Evolutionary conservation across 257 asterid species (phyloP).

Genomic region (Primulina tabacum): DNA sequence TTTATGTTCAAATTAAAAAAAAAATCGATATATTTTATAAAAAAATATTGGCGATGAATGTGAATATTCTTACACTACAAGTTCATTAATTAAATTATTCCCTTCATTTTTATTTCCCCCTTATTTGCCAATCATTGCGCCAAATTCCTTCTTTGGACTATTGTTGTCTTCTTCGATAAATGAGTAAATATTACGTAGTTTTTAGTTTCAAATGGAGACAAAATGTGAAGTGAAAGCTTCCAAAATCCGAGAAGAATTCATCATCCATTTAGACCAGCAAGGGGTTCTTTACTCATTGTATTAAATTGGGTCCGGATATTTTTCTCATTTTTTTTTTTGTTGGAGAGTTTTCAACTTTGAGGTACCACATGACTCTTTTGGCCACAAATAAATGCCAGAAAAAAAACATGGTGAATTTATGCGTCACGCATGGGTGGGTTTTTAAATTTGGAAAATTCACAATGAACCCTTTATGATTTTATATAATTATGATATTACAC

Average conservation of each 20-base stretch:
- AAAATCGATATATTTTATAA: too few relatives aligned
- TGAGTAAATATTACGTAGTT: constrained; percentile 23
- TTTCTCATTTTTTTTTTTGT: constrained; percentile 3
- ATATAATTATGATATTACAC: neutral
- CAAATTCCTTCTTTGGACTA: constrained; percentile 33
- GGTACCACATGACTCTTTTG: neutral
- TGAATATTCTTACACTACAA: neutral
- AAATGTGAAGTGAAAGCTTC: constrained; percentile 24
- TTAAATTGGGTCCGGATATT: neutral
- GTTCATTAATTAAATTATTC: neutral
- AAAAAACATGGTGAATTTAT: neutral
- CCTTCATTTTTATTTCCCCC: constrained; percentile 6
- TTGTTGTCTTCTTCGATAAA: constrained; percentile 36
- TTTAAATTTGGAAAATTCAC: neutral
- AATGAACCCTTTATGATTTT: neutral
- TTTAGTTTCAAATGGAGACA: constrained; percentile 25
- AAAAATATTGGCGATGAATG: neutral
- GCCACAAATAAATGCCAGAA: neutral
- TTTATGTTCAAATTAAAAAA: neutral
- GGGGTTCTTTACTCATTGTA: constrained; percentile 19
- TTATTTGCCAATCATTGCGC: constrained; percentile 29
- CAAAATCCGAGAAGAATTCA: constrained; percentile 34
- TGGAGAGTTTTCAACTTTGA: too few relatives aligned
- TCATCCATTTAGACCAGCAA: constrained; percentile 12
- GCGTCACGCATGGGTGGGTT: constrained; percentile 11